phyloP scores from a whole-genome alignment of 257 asterid genomes.

The Salvia splendens region DNA sequence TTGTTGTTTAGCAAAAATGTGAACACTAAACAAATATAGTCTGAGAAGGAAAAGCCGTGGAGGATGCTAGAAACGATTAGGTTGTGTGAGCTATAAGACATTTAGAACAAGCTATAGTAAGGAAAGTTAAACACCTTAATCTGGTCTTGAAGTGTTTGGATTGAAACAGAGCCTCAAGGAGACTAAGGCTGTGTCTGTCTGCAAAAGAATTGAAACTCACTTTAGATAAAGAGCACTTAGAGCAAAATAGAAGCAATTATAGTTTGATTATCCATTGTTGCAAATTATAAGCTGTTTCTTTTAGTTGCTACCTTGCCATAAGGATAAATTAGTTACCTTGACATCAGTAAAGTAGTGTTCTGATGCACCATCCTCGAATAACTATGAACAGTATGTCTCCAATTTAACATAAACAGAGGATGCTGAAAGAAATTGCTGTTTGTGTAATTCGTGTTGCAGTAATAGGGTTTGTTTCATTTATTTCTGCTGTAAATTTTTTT shows the following conservation, averaged over 20 bases:
- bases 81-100: too few relatives aligned
- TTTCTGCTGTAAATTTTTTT: too few relatives aligned
- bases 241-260: background rate
- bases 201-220: slow-evolving; percentile 24
- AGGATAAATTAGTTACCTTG: slow-evolving; percentile 55
- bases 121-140: slow-evolving; percentile 44
- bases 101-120: background rate
- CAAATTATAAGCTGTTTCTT: background rate
- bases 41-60: background rate
- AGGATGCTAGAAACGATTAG: background rate
- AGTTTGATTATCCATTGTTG: background rate
- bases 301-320: slow-evolving; percentile 56
- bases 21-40: background rate
- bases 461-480: too few relatives aligned
- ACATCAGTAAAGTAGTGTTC: background rate
- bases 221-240: too few relatives aligned
- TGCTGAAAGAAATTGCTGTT: background rate
- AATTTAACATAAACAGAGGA: background rate
- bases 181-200: slow-evolving; percentile 73
- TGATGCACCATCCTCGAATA: background rate
- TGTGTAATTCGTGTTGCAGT: too few relatives aligned
- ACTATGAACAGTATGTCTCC: slow-evolving; percentile 5
- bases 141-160: slow-evolving; percentile 55
- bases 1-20: slow-evolving; percentile 7
- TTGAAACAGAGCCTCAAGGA: slow-evolving; percentile 57